Evolutionary conservation across 2,329 filamentous ascomycete genomes (phyloP).

Genomic region (Emericellopsis cladophorae): DNA sequence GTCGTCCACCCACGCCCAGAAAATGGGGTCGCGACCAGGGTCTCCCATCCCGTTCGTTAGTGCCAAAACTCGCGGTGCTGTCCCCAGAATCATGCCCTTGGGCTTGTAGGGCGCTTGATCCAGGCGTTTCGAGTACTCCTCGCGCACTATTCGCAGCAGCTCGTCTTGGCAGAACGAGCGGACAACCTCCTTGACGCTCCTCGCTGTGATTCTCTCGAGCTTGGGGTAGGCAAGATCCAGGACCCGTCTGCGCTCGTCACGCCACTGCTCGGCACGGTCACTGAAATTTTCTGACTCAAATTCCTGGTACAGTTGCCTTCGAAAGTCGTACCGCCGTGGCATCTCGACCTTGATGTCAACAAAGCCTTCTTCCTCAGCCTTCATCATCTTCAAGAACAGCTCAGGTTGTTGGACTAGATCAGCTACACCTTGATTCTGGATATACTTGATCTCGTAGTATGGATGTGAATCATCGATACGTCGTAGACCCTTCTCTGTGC

Average conservation of each 20-base stretch:
- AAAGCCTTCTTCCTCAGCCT: constrained; percentile 86
- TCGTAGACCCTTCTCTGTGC: constrained; percentile 87
- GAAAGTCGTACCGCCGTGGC: constrained; percentile 64
- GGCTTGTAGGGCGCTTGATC: constrained; percentile 96
- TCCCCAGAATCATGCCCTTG: constrained; percentile 81
- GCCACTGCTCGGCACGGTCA: constrained; percentile 91
- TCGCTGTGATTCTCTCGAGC: constrained; percentile 72
- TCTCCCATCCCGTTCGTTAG: constrained; percentile 77
- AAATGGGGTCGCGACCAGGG: constrained; percentile 61
- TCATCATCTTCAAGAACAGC: constrained; percentile 92
- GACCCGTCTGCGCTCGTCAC: constrained; percentile 72
- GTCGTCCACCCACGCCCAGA: constrained; percentile 89
- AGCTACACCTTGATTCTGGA: constrained; percentile 74
- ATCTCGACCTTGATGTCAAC: constrained; percentile 75
- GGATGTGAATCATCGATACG: constrained; percentile 92
- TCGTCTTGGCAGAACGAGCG: constrained; percentile 90
- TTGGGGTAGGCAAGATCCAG: constrained; percentile 72
- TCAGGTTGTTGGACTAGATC: constrained; percentile 77
- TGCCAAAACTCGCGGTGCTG: constrained; percentile 73
- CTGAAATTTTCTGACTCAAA: constrained; percentile 95
- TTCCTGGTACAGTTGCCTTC: constrained; percentile 62
- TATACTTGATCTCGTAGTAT: constrained; percentile 96
- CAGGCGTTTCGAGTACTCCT: constrained; percentile 77
- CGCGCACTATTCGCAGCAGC: constrained; percentile 75
- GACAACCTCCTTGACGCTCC: constrained; percentile 88